Evolutionary conservation across 257 asterid species (phyloP), one percentile per base, ranked within the genome.

Genomic region (Solanum chilense): DNA sequence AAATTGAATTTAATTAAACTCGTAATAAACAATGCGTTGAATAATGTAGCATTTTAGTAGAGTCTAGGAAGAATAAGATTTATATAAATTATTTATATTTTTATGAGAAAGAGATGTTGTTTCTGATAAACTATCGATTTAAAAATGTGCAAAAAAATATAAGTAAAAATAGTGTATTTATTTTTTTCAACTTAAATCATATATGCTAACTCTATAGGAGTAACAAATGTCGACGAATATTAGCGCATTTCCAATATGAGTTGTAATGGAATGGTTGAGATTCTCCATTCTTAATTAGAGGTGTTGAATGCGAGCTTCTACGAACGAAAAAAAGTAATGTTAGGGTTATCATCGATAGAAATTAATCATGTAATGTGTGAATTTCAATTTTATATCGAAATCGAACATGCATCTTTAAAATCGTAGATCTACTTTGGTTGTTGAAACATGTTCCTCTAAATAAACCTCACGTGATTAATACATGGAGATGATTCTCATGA

Each of bases 391-490:
- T 7, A 27, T 31, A 2, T 2, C 39, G 4, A 42, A 25, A 1
- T 5, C 23, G 7, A 7, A 14, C n/a, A 6, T 21, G 25, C 10
- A 68, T 27, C 64, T 86, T 25, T 37, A 49, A 49, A 25, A 77
- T 71, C 13, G 56, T n/a, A 13, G 25, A 21, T 45, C 27, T 86
- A n/a, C 31, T 13, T n/a, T 60, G 47, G 37, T 68, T 6, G 64
- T 68, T 27, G 82, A 49, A 49, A 85, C 78, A 75, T 77, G 81
- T 21, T 44, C 49, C 70, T 35, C 71, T 85, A 23, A 44, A 83
- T 88, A 52, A 69, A 10, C 33, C 16, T 41, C 86, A 85, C 90
- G 88, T 88, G 86, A 76, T 76, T 58, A 88, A 80, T 29, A 23
- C 70, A 81, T 81, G 45, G 16, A 81, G 14, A 81, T 81, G 25